Conservation (phyloP, 441 rosid species). For the Raphanus hybrid region DNA sequence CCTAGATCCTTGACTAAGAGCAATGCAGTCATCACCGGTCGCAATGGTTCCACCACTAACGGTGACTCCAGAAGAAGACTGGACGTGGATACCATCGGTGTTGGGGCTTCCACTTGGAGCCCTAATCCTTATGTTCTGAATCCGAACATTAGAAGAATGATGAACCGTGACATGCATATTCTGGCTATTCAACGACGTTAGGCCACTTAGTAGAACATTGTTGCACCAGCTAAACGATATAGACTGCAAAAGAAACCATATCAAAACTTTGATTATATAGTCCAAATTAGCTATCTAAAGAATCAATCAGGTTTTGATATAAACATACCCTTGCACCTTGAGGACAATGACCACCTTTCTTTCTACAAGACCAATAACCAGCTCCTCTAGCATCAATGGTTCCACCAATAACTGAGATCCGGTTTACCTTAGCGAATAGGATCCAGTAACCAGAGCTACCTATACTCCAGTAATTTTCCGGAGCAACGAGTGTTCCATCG, state of each 20-base stretch:
- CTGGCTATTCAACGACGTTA: slow-evolving; percentile 55
- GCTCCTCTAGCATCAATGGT: slow-evolving; percentile 55
- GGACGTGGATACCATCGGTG: slow-evolving; percentile 54
- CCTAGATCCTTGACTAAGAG: slow-evolving; percentile 53
- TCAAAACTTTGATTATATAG: background rate
- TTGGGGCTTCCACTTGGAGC: slow-evolving; percentile 58
- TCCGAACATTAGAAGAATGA: slow-evolving; percentile 40
- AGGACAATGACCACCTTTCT: slow-evolving; percentile 50
- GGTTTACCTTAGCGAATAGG: slow-evolving; percentile 47
- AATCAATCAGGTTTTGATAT: background rate
- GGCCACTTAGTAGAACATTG: slow-evolving; percentile 48
- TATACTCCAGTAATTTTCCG: slow-evolving; percentile 48
- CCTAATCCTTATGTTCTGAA: slow-evolving; percentile 44
- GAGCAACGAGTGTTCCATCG: slow-evolving; percentile 62
- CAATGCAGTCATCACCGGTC: slow-evolving; percentile 59
- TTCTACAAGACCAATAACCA: slow-evolving; percentile 61
- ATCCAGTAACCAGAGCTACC: slow-evolving; percentile 60
- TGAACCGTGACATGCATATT: slow-evolving; percentile 44
- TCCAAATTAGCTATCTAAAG: background rate
- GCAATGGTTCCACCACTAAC: slow-evolving; percentile 37
- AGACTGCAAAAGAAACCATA: slow-evolving; percentile 45
- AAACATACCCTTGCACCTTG: slow-evolving; percentile 55
- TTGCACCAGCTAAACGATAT: slow-evolving; percentile 45
- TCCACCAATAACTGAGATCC: slow-evolving; percentile 57
- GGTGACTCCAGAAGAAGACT: slow-evolving; percentile 51